Conservation (phyloP, 495 filamentous ascomycete species). For the Trichoderma orchidacearum region DNA sequence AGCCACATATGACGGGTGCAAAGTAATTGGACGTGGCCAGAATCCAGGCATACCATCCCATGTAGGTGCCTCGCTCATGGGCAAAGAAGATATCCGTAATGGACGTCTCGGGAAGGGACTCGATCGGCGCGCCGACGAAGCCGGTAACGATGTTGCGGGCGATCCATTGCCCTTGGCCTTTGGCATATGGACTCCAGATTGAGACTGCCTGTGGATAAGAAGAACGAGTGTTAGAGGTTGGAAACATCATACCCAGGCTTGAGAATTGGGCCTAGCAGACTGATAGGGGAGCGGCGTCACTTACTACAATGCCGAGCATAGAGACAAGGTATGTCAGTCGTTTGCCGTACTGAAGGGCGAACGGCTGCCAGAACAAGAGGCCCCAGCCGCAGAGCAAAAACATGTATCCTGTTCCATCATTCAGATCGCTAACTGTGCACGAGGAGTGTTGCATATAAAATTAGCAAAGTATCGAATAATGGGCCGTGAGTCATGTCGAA, state of each 20-base stretch:
- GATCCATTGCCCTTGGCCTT: conserved; percentile 48
- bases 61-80: conserved; percentile 50
- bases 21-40: conserved; percentile 52
- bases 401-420: conserved; percentile 50
- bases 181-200: conserved; percentile 31
- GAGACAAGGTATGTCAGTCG: conserved; percentile 46
- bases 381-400: conserved; percentile 51
- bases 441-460: not conserved
- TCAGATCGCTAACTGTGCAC: conserved; percentile 11
- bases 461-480: not conserved
- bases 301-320: conserved; percentile 26
- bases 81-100: conserved; percentile 57
- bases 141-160: conserved; percentile 45
- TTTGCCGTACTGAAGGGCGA: conserved; percentile 54
- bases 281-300: not conserved
- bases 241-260: not conserved
- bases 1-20: conserved; percentile 51
- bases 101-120: conserved; percentile 48
- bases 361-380: conserved; percentile 55
- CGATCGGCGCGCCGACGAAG: conserved; percentile 52
- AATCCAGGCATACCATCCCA: conserved; percentile 50
- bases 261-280: not conserved
- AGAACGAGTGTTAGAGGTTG: not conserved
- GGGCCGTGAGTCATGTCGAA: conserved; percentile 28
- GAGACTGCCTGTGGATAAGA: conserved; percentile 13